Evolutionary conservation across 345 rosid genomes (phyloP).

Genomic region (Corchorus capsularis): DNA sequence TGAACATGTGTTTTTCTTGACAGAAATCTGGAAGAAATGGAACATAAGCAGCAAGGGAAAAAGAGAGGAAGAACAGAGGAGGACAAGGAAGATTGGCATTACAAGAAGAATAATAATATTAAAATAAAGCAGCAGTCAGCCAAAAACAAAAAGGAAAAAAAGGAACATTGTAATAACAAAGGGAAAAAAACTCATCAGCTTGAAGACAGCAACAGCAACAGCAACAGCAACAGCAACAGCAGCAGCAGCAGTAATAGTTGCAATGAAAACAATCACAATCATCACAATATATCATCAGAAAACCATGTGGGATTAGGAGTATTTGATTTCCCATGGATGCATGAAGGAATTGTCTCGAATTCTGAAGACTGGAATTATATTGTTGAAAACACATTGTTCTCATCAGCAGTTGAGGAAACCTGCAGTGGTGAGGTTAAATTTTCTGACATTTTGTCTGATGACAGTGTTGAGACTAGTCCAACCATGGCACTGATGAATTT

Average conservation of each 20-base stretch:
- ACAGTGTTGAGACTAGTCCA: neutral
- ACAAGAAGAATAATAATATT: slow-evolving; percentile 21
- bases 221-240: neutral
- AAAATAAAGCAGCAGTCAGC: neutral
- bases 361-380: slow-evolving; percentile 44
- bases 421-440: slow-evolving; percentile 16
- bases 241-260: slow-evolving; percentile 2
- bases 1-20: neutral
- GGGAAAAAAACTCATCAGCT: neutral
- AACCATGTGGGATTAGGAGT: slow-evolving; percentile 37
- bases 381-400: slow-evolving; percentile 36
- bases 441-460: slow-evolving; percentile 21
- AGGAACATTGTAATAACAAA: neutral
- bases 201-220: neutral
- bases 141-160: slow-evolving; percentile 32
- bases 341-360: slow-evolving; percentile 51
- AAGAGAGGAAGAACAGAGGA: slow-evolving; percentile 36
- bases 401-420: slow-evolving; percentile 10
- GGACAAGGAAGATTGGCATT: slow-evolving; percentile 16
- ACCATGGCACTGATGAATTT: neutral
- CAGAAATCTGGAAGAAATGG: slow-evolving; percentile 31
- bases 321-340: slow-evolving; percentile 70
- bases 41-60: slow-evolving; percentile 31
- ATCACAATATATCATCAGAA: neutral
- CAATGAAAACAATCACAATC: neutral